These are phyloP conservation scores for Solanum tarapatanum DNA, from an alignment of 257 asterid species.

Conservation along the genomic window DNA sequence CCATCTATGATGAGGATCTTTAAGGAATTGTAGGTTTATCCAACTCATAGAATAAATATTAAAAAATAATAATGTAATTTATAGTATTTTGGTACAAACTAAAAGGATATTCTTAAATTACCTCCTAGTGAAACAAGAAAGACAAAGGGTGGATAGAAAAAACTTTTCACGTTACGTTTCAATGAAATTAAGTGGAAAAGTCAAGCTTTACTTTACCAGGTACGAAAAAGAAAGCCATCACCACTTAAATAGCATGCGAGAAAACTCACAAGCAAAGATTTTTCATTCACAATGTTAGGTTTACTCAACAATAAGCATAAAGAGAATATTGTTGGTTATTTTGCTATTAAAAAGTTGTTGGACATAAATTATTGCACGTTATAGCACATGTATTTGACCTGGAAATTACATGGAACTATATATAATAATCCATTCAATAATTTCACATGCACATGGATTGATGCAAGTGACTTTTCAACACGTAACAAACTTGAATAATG, in stretches of 20 bases:
- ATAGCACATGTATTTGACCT: not conserved
- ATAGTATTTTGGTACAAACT: not conserved
- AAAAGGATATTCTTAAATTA: not conserved
- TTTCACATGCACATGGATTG: not conserved
- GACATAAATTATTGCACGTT: not conserved
- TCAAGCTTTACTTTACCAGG: not conserved
- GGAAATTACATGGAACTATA: not conserved
- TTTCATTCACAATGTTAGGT: not conserved
- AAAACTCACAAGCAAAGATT: not conserved
- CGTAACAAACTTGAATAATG: not conserved
- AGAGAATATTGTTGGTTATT: not conserved
- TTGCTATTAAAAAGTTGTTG: not conserved
- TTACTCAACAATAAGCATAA: not conserved
- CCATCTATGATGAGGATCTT: not conserved
- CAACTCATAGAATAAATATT: not conserved
- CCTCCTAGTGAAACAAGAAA: not conserved
- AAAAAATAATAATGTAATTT: not conserved
- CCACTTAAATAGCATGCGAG: not conserved
- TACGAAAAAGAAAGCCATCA: not conserved
- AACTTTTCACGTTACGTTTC: not conserved
- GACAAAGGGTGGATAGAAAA: not conserved
- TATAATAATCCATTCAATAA: not conserved
- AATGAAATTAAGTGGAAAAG: not conserved
- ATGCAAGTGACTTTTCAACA: not conserved
- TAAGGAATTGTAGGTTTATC: not conserved